phyloP scores from a whole-genome alignment of 2,329 filamentous ascomycete genomes.

The Metarhizium album region DNA sequence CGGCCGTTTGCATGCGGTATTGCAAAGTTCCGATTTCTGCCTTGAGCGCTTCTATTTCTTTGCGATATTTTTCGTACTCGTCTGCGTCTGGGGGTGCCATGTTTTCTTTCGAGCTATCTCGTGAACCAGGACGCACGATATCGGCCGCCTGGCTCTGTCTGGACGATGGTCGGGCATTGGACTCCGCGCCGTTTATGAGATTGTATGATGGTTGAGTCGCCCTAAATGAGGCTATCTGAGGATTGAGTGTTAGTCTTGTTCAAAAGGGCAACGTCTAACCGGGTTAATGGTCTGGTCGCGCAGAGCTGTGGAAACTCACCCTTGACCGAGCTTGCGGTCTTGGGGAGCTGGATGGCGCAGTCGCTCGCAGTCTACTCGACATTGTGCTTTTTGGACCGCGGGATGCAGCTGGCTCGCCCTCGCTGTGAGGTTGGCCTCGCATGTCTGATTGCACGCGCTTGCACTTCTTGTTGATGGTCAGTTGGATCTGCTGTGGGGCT shows the following conservation, averaged over 20 bases:
- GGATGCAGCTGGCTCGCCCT: conserved; percentile 18
- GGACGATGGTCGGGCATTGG: conserved; percentile 26
- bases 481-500: neutral
- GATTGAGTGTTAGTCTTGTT: neutral
- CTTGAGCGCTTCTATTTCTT: conserved; percentile 65
- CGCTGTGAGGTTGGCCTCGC: conserved; percentile 23
- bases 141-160: conserved; percentile 29
- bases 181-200: conserved; percentile 44
- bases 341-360: conserved; percentile 23
- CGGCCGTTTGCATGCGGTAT: conserved; percentile 78
- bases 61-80: conserved; percentile 46
- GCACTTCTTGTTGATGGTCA: neutral
- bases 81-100: conserved; percentile 47
- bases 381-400: conserved; percentile 19
- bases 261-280: neutral
- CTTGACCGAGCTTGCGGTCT: conserved; percentile 28
- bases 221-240: conserved; percentile 35
- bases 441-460: conserved; percentile 11
- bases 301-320: conserved; percentile 19
- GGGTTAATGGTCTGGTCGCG: neutral
- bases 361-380: conserved; percentile 23
- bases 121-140: conserved; percentile 36
- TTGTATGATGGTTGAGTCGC: conserved; percentile 48
- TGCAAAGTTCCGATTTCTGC: conserved; percentile 79
- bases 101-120: conserved; percentile 50